Evolutionary conservation across 2,329 filamentous ascomycete species (phyloP), one percentile per base, ranked within the genome.

Genomic region (Penicillium hordei): DNA sequence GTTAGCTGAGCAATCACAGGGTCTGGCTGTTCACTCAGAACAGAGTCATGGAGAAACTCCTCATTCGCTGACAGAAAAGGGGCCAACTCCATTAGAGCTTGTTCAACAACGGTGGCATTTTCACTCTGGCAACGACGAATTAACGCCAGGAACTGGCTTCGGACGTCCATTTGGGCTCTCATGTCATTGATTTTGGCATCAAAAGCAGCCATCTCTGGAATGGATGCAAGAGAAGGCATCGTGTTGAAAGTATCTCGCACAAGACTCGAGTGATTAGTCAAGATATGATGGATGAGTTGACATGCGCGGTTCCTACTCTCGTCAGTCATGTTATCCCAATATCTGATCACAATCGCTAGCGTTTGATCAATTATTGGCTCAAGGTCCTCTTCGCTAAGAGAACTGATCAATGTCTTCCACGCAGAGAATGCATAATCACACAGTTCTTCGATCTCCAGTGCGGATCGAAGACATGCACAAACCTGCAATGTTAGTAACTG

Each of bases 331-430:
- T 67, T 74, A 5, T 71, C 63, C 94, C 94, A 99, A 68, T 94
- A 88, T 64, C 89, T 87, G 25, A 89, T 87, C 48, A 97, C 86
- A 40, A 96, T 85, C 52, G 93, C 92, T 64, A 97, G 91, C 0
- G 93, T 96, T 57, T 93, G 92, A 70, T 96, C 92, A 9, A 97
- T 79, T 38, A 97, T 82, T 27, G 86, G 82, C 63, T 89, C 87
- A 6, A 96, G 82, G 68, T 97, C 93, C 25, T 92, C 88, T 56
- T 88, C 86, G 10, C 88, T 87, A 48, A 97, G 81, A 51, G 87
- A 84, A 29, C 78, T 83, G 19, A 97, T 82, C 76, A 99, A 87
- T 9, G 87, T 83, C 27, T 86, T 83, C 94, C 94, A 99, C 48
- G 92, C 91, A 4, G 83, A 85, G 67, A 97, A 93, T 2, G 92